Percentiles rank a stretch among this genome's conserved stretches.
These are phyloP conservation scores for Lactarius sanguifluus DNA, from an alignment of 768 basidiomycete genomes.

Conservation along the genomic window DNA sequence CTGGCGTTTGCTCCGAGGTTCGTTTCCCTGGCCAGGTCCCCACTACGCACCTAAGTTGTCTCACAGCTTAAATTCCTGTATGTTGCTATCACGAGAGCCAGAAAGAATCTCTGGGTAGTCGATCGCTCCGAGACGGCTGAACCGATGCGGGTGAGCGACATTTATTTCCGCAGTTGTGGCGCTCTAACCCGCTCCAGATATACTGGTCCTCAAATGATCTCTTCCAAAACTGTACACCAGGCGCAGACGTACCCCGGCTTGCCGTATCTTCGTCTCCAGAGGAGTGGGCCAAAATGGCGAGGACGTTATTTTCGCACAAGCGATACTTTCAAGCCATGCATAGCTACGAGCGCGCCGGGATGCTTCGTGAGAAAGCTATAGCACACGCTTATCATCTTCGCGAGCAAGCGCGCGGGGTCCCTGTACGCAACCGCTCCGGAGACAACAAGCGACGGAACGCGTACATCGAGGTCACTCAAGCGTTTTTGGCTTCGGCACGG, in stretches of 20 bases:
- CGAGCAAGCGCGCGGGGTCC: conserved; percentile 46
- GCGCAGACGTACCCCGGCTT: conserved; percentile 50
- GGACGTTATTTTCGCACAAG: conserved; percentile 43
- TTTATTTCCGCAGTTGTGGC: not conserved
- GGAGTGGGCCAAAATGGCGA: conserved; percentile 48
- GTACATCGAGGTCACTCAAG: conserved; percentile 48
- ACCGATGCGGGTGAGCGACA: conserved; percentile 53
- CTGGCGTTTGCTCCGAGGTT: conserved; percentile 32
- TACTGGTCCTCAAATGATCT: conserved; percentile 51
- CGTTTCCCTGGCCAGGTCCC: not conserved
- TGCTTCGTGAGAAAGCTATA: conserved; percentile 44
- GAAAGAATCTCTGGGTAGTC: conserved; percentile 66
- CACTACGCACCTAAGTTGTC: not conserved
- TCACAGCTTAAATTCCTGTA: conserved; percentile 59
- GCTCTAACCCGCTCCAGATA: conserved; percentile 37
- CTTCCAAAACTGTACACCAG: conserved; percentile 50
- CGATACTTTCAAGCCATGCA: conserved; percentile 55
- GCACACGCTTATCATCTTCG: conserved; percentile 56
- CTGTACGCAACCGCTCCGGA: conserved; percentile 19
- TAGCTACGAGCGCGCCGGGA: conserved; percentile 50
- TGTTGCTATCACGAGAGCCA: conserved; percentile 64
- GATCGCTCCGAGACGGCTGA: conserved; percentile 58
- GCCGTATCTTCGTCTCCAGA: conserved; percentile 51
- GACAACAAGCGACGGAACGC: conserved; percentile 35
- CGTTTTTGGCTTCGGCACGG: conserved; percentile 47